Evolutionary conservation across 148 eudicot genomes (phyloP).

Genomic region (Heliosperma pusillum): DNA sequence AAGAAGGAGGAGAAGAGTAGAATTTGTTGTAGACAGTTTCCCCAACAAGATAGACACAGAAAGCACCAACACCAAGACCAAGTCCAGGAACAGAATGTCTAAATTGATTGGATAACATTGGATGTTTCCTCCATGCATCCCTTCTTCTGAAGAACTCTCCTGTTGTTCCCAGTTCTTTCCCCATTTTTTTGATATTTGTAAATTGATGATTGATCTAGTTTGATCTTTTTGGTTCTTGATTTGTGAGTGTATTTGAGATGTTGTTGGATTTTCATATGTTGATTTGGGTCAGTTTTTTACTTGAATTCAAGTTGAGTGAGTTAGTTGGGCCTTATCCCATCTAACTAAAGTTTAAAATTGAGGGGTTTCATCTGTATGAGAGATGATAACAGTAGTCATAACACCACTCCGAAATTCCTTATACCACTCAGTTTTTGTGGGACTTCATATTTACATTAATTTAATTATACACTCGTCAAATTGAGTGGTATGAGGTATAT

Average conservation of each 20-base stretch:
- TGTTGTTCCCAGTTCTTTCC: slow-evolving; percentile 62
- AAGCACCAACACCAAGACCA: slow-evolving; percentile 78
- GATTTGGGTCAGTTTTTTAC: too few species aligned
- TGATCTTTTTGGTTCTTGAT: neutral
- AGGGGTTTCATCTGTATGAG: too few species aligned
- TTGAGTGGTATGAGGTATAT: too few species aligned
- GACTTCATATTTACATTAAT: too few species aligned
- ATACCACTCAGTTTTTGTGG: too few species aligned
- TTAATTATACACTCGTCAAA: too few species aligned
- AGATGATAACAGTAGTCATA: too few species aligned
- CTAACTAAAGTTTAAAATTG: too few species aligned
- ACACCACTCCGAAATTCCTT: too few species aligned
- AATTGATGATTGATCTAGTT: slow-evolving; percentile 14
- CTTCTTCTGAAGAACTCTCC: slow-evolving; percentile 93
- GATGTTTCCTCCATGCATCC: slow-evolving; percentile 89
- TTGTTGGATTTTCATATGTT: neutral
- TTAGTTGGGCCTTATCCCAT: too few species aligned
- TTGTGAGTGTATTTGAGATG: neutral
- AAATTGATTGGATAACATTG: slow-evolving; percentile 73
- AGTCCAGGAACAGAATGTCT: slow-evolving; percentile 86
- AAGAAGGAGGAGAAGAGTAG: slow-evolving; percentile 42
- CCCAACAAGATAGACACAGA: slow-evolving; percentile 62
- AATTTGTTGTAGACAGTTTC: slow-evolving; percentile 59
- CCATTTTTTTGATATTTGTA: slow-evolving; percentile 44
- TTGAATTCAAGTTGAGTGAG: too few species aligned